Evolutionary conservation across 2,329 filamentous ascomycete genomes (phyloP), one percentile per base, ranked within the genome.

Genomic region (Atkinsonella hypoxylon): DNA sequence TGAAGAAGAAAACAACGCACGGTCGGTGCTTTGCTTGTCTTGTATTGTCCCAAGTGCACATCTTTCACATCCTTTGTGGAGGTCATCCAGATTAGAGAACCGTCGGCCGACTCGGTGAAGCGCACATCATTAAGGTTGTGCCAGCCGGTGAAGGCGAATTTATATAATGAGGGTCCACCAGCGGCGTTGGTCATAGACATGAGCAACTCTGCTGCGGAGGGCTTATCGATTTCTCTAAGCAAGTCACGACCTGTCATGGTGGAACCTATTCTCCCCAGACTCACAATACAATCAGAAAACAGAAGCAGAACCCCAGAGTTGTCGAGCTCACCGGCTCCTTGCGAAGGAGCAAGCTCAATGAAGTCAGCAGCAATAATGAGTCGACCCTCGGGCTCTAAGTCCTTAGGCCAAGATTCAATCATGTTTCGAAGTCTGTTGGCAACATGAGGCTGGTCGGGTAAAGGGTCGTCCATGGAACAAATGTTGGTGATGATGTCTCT

Each of bases 401-500:
- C 77, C 20, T 70, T 62, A 1, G 89, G 88, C 88, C 89, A 95
- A 44, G 77, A 79, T 59, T 87, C 81, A 41, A 94, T 78, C 65
- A 93, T 78, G 56, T 84, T 83, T 55, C 83, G 83, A 45, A 96
- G 71, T 41, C 87, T 82, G 57, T 82, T 85, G 34, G 85, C 78
- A 43, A 88, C 75, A 57, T 87, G 85, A 10, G 83, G 82, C 57
- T 89, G 86, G 60, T 88, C 85, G 3, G 73, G 79, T 59, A 66
- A 74, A 60, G 61, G 86, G 63, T 70, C 86, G 59, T 96, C 91
- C 70, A 96, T 83, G 15, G 91, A 94, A 67, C 93, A 98, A 42
- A 98, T 98, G 49, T 95, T 93, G 18, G 90, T 89, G 57, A 98
- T 89, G 49, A 95, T 87, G 64, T 97, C 93, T 57, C 91, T 79